Conservation (phyloP, 208 protist species). For the Angomonas deanei region DNA sequence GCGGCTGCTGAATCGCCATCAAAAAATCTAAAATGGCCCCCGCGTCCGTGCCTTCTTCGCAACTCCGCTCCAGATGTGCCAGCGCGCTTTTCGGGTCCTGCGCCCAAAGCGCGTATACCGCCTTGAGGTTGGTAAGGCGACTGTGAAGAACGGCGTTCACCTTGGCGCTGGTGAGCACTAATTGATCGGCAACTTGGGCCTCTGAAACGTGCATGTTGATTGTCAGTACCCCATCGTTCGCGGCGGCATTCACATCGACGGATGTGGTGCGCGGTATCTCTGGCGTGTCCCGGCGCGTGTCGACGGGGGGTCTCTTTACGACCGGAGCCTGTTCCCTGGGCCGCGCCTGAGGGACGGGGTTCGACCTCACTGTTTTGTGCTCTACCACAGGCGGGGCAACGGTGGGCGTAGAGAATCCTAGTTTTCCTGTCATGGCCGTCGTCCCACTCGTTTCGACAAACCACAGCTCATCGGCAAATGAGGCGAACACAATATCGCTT, state of each 20-base stretch:
- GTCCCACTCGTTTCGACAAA: slow-evolving; percentile 58
- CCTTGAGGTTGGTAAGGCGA: slow-evolving; percentile 42
- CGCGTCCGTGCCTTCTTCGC: slow-evolving; percentile 40
- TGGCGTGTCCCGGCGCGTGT: not conserved
- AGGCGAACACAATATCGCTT: slow-evolving; percentile 55
- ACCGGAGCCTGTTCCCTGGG: too few relatives aligned
- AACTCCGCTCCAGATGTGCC: slow-evolving; percentile 37
- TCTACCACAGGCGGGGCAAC: not conserved
- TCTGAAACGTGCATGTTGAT: slow-evolving; percentile 10
- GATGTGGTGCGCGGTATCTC: not conserved
- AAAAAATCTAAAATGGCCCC: slow-evolving; percentile 69
- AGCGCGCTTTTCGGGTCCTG: slow-evolving; percentile 45
- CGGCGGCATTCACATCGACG: not conserved
- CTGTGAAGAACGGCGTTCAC: slow-evolving; percentile 31
- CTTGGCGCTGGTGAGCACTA: slow-evolving; percentile 19
- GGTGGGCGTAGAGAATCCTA: not conserved
- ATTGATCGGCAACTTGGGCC: slow-evolving; percentile 24
- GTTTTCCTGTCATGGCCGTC: slow-evolving; percentile 34
- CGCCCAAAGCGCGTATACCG: slow-evolving; percentile 48
- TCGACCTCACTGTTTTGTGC: not conserved
- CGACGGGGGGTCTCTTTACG: too few relatives aligned
- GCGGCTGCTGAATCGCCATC: slow-evolving; percentile 57
- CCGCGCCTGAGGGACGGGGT: too few relatives aligned
- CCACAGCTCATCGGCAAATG: slow-evolving; percentile 52
- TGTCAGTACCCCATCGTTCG: not conserved